Evolutionary conservation across 208 protist genomes (phyloP), one percentile per base, ranked within the genome.

Genomic region (Wallacemonas sp.): DNA sequence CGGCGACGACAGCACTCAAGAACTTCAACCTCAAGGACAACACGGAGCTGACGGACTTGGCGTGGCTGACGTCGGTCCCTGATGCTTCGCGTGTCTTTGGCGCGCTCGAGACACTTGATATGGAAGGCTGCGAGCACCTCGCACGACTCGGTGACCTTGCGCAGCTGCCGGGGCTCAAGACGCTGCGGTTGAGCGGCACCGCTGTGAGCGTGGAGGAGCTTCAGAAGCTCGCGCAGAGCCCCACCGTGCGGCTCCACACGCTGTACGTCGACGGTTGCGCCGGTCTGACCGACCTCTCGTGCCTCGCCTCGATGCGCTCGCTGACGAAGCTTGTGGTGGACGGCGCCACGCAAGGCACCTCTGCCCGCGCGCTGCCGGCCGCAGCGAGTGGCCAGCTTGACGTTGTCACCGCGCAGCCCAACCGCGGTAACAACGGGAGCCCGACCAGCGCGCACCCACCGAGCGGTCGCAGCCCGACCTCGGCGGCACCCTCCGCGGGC

Each of bases 21-120:
- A 86, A 85, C 76, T 73, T 89, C 50, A 89, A 85, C 66, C 58
- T 81, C 46, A 85, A 85, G 57, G 83, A 89, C 73, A 89, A 89
- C 65, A 73, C 57, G 5, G 73, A 68, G 36, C 60, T 87, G 33
- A 50, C 39, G n/a, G 54, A 69, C 26, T 36, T 87, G 41, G 37
- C 57, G n/a, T 87, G 76, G 75, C 41, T 87, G 34, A 70, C 77
- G 39, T 63, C 66, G 29, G 41, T 65, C 1, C 60, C 66, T 15
- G 45, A 61, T 1, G 66, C 68, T 1, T 30, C 52, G 10, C 55
- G 39, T 13, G 15, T 65, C 10, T 81, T 83, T n/a, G 69, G 63
- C 36, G 34, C 46, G 22, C 68, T 87, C 17, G 81, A 87, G 46
- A 81, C 81, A 71, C 68, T 87, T 21, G 76, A 83, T 41, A 66